Evolutionary conservation across 768 basidiomycete species (phyloP), one percentile per base, ranked within the genome.

Genomic region (Royoungia palumana): DNA sequence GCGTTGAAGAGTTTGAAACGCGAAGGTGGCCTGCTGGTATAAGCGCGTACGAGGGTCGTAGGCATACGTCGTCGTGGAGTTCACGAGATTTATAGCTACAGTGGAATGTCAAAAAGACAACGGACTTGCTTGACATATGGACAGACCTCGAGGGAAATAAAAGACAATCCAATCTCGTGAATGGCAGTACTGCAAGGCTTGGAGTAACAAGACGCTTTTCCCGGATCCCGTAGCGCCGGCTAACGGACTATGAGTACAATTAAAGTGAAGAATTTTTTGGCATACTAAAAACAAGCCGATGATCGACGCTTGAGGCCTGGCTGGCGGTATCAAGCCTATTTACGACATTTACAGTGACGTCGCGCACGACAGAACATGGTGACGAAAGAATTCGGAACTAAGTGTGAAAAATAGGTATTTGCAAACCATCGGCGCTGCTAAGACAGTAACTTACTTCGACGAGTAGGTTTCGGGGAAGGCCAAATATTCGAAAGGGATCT

Each of bases 41-140:
- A 83, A 87, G 58, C 77, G 82, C 1, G 88, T 85, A 7, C 83
- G 78, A 19, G 86, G 69, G 58, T 94, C 83, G 57, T 94, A 94
- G 7, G 71, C 62, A 59, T 90, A 85, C 3, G 79, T 67, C 0
- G 85, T 85, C 1, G 85, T 82, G 8, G 86, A 87, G 66, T 92
- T 83, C 35, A 93, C 85, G 37, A 90, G 73, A 41, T 70, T 72
- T 49, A 75, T 72, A 1, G 74, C 82, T 83, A 49, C 17, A 22
- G 2, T 25, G 20, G 3, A 17, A 35, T 63, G 36, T 46, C 24
- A 3, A 20, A 32, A 32, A 25, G 1, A 14, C 13, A 34, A 10
- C 28, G 11, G 36, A 5, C 13, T 25, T 21, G n/a, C 20, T 39
- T 8, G 32, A 14, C 10, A 16, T 17, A 30, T 21, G 11, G 24